phyloP scores from a whole-genome alignment of 2,329 filamentous ascomycete species.

The Cercospora zeina region DNA sequence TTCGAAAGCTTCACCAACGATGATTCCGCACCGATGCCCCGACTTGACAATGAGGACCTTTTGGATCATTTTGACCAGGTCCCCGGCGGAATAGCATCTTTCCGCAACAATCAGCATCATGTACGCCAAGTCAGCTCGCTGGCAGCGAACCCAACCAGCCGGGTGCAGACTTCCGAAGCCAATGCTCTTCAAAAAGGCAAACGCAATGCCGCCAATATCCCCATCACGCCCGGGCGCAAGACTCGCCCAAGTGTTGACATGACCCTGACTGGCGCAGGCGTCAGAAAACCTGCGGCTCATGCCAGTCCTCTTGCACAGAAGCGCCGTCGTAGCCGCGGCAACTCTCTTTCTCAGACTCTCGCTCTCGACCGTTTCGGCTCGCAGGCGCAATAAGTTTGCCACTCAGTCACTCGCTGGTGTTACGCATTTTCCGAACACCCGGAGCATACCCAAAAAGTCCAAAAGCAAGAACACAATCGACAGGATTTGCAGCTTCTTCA shows the following conservation, averaged over 20 bases:
- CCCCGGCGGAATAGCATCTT: conserved; percentile 69
- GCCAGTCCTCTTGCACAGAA: conserved; percentile 28
- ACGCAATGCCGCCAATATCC: conserved; percentile 64
- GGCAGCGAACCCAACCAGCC: conserved; percentile 64
- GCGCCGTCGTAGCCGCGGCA: conserved; percentile 29
- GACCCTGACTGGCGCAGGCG: conserved; percentile 32
- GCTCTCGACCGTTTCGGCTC: conserved; percentile 25
- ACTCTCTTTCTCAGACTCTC: conserved; percentile 29
- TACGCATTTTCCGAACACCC: background rate
- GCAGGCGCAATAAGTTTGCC: background rate
- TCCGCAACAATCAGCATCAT: conserved; percentile 62
- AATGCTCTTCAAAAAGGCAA: conserved; percentile 65
- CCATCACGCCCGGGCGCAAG: conserved; percentile 67
- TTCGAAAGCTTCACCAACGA: conserved; percentile 13
- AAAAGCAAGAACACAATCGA: conserved; percentile 6
- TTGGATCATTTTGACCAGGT: conserved; percentile 66
- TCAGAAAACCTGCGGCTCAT: conserved; percentile 30
- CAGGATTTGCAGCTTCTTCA: conserved; percentile 16
- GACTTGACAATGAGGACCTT: conserved; percentile 13
- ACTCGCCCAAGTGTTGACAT: conserved; percentile 37
- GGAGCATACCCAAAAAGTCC: background rate
- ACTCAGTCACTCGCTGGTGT: background rate
- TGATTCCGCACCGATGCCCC: conserved; percentile 5
- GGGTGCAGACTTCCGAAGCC: conserved; percentile 61
- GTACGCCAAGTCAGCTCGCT: conserved; percentile 54